These are phyloP conservation scores for Fonsecaea multimorphosa DNA, from an alignment of 2,329 filamentous ascomycete species.

Conservation along the genomic window DNA sequence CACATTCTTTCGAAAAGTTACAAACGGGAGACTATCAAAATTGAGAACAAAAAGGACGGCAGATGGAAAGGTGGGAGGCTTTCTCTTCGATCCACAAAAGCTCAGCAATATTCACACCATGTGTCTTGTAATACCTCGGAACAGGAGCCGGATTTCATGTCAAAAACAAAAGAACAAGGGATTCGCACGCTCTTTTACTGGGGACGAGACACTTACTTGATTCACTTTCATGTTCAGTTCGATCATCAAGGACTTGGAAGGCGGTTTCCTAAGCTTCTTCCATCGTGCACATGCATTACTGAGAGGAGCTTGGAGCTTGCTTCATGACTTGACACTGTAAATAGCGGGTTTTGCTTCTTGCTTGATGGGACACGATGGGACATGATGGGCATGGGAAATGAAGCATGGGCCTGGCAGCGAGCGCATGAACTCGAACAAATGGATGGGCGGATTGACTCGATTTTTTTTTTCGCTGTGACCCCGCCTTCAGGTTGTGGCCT, in stretches of 20 bases:
- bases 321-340: constrained; percentile 15
- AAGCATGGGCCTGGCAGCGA: constrained; percentile 15
- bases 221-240: constrained; percentile 12
- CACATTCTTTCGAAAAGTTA: constrained; percentile 23
- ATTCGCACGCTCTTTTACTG: not conserved
- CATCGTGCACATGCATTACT: constrained; percentile 25
- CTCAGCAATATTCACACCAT: constrained; percentile 18
- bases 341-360: constrained; percentile 22
- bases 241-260: constrained; percentile 5
- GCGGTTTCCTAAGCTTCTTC: constrained; percentile 8
- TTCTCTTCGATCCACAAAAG: constrained; percentile 31
- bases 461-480: constrained; percentile 12
- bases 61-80: constrained; percentile 27
- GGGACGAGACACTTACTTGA: constrained; percentile 3
- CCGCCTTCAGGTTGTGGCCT: not conserved
- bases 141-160: not conserved
- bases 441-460: constrained; percentile 17
- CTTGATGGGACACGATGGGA: constrained; percentile 14
- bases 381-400: constrained; percentile 11
- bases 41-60: constrained; percentile 21
- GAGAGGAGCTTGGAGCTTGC: constrained; percentile 22
- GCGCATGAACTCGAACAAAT: constrained; percentile 10
- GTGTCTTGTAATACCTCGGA: constrained; percentile 2
- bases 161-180: not conserved
- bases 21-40: constrained; percentile 19